These are phyloP conservation scores for Sordariomycetes sp. DNA, from an alignment of 2,329 filamentous ascomycete species.

Conservation along the genomic window DNA sequence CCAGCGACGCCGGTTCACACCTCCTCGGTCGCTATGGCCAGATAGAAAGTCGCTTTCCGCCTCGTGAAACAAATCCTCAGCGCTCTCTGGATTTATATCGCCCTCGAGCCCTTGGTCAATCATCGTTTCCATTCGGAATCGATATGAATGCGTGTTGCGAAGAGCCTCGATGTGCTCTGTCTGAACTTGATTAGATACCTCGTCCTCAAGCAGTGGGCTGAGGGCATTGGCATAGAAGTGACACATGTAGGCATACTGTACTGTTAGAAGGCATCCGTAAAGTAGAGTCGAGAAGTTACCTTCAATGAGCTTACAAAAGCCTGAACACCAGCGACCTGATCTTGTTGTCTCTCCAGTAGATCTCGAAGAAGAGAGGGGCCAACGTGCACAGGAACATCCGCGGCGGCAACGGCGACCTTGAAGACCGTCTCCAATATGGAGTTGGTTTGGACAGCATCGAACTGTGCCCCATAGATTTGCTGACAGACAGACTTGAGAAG, in stretches of 20 bases:
- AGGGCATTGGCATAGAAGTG: conserved; percentile 75
- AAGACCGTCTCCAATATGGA: conserved; percentile 68
- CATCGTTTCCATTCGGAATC: conserved; percentile 35
- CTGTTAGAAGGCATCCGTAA: no score
- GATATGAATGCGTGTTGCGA: conserved; percentile 62
- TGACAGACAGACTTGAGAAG: conserved; percentile 60
- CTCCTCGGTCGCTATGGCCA: no score
- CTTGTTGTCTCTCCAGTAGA: conserved; percentile 63
- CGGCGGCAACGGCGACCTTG: conserved; percentile 50
- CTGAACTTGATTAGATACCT: conserved; percentile 29
- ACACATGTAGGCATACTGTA: conserved; percentile 83
- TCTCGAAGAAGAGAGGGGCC: conserved; percentile 54
- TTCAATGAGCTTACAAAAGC: conserved; percentile 63
- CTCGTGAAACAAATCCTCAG: conserved; percentile 10
- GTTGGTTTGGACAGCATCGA: conserved; percentile 66
- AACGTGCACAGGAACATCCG: conserved; percentile 47
- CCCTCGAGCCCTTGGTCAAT: conserved; percentile 10
- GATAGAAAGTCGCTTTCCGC: no score
- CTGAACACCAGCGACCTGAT: conserved; percentile 69
- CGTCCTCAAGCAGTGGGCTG: conserved; percentile 45
- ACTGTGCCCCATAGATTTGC: conserved; percentile 60
- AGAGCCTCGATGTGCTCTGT: conserved; percentile 57
- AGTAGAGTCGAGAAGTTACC: conserved; percentile 25
- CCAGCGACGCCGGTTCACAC: conserved; percentile 26
- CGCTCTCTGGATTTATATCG: neutral